A percentile compares a stretch with the other conserved stretches of the same genome.
Conservation (phyloP, 2,329 filamentous ascomycete genomes). For the Chrysosporium keratinophilum region DNA sequence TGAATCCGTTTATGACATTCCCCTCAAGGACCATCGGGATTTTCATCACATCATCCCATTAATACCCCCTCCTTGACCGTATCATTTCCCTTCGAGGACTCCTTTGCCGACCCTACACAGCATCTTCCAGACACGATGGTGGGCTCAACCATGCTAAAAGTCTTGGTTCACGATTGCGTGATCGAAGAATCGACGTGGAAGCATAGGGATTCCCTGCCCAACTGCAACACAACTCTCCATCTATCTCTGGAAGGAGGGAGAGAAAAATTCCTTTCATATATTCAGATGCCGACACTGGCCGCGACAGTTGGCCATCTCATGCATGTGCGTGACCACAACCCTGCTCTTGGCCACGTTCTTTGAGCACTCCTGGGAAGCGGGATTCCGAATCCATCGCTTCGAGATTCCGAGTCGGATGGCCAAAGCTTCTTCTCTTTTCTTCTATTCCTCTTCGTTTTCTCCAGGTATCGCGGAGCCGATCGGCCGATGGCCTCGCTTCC, state of each 20-base stretch:
- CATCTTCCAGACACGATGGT: too few relatives aligned
- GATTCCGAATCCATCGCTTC: background rate
- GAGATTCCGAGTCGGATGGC: background rate
- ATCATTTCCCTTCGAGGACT: background rate
- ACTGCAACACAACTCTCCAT: background rate
- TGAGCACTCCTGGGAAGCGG: background rate
- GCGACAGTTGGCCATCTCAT: background rate
- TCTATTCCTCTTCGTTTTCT: too few relatives aligned
- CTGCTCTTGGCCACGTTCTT: too few relatives aligned
- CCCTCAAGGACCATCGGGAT: too few relatives aligned
- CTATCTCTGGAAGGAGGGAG: background rate
- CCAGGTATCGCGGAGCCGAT: too few relatives aligned
- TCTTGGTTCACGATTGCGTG: background rate
- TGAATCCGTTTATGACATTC: too few relatives aligned
- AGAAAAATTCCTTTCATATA: background rate
- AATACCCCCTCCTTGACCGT: too few relatives aligned
- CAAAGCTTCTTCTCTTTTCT: background rate
- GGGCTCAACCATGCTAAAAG: too few relatives aligned
- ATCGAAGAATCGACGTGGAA: background rate
- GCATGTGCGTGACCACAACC: background rate
- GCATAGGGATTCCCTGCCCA: background rate
- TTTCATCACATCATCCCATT: too few relatives aligned
- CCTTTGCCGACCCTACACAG: too few relatives aligned
- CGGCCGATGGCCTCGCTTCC: too few relatives aligned
- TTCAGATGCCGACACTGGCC: background rate